Percentiles rank a stretch among this genome's conserved stretches.
Evolutionary conservation across 129 eudicot genomes (phyloP).

Genomic region (Chrysanthemum makinoi): DNA sequence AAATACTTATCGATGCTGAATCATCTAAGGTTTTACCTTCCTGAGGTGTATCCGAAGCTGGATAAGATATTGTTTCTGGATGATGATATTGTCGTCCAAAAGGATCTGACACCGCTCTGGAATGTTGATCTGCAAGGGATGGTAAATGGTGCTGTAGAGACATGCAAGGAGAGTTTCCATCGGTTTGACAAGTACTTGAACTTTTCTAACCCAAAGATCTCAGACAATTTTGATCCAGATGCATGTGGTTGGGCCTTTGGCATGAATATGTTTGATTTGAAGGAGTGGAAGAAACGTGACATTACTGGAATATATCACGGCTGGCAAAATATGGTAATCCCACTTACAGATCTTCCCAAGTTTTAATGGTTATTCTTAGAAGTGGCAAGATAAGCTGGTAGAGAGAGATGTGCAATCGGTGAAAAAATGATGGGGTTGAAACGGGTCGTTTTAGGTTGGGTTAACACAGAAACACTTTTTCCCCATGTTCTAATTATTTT

Average conservation of each 20-base stretch:
- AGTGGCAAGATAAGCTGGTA: not conserved
- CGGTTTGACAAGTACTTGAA: conserved; percentile 92
- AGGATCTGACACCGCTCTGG: conserved; percentile 92
- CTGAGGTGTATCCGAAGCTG: conserved; percentile 94
- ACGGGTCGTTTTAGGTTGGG: not conserved
- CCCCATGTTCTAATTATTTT: not conserved
- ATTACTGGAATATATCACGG: conserved; percentile 96
- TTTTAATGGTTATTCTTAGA: not conserved
- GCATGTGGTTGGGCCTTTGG: conserved; percentile 99
- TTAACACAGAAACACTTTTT: not conserved
- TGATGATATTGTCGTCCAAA: conserved; percentile 98
- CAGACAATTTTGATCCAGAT: conserved; percentile 74
- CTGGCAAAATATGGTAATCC: conserved; percentile 80
- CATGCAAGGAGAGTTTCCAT: conserved; percentile 99
- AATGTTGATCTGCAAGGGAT: conserved; percentile 82
- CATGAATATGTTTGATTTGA: conserved; percentile 93
- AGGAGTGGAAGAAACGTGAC: conserved; percentile 84
- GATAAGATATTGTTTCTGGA: conserved; percentile 85
- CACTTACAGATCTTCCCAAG: not conserved
- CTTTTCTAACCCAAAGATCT: conserved; percentile 86
- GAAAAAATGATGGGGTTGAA: not conserved
- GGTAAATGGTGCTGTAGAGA: conserved; percentile 99
- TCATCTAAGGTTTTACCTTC: conserved; percentile 94
- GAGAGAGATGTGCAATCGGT: conserved; percentile 4
- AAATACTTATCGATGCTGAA: conserved; percentile 92